Base-by-base conservation (phyloP, 78 protist genomes). In the Dictyostelium intermedium region DNA sequence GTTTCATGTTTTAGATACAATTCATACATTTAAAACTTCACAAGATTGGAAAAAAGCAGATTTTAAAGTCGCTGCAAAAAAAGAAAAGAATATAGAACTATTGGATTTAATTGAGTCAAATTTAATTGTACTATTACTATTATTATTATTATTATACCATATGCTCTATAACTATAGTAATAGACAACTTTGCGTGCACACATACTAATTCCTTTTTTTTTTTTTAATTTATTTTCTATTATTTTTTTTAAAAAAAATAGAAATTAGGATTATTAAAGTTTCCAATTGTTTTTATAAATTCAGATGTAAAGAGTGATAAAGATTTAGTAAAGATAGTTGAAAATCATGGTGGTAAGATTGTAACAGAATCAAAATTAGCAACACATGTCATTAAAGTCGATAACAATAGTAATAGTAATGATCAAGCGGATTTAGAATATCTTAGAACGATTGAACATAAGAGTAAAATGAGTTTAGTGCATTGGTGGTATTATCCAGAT, bases 401-500 rank as follows among this genome's bases (percentile, higher is more conserved):
- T 27, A 84, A 69, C 18, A 70, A 47, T 23, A 41, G 27, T 11
- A 73, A 73, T 34, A 66, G 74, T 66, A 66, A 66, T 66, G 74
- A 66, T 10, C 74, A 66, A 66, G 34, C 35, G 3, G 74, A 66
- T 27, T 81, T 73, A 14, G 77, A 53, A 30, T 87, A 87, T 79
- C 85, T 87, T 14, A 27, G 93, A 32, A 87, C 93, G 0, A 77
- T 87, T 11, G 87, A 79, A 45, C 85, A 87, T 34, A 78, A 41
- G 20, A 61, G 70, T 63, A 79, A 63, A 27, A 27, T 87, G 82
- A 87, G 80, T 66, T 79, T 87, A 61, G 93, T 87, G 10, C 93
- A 87, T 53, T 87, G 66, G 47, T 87, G 93, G 93, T 87, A 87
- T 20, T 87, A 87, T 41, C 93, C 93, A 25, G 93, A 87, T 66